A percentile compares a stretch with the other conserved stretches of the same genome.
Conservation (phyloP, 345 rosid species). For the Brassica cretica region DNA sequence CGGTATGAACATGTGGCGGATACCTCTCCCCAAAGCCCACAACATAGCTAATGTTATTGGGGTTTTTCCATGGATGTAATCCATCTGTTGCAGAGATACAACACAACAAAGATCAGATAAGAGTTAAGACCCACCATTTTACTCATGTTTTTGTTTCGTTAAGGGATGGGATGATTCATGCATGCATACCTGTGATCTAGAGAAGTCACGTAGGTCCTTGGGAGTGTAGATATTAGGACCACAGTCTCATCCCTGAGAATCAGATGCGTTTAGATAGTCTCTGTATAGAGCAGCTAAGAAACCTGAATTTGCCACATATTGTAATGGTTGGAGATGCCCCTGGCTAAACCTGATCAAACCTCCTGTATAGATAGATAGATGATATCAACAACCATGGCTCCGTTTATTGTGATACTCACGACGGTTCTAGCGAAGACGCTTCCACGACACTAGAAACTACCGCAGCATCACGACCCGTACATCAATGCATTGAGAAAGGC, state of each 20-base stretch:
- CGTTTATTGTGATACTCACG: too few relatives aligned
- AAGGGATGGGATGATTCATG: too few relatives aligned
- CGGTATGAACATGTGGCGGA: conserved; percentile 78
- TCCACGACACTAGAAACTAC: too few relatives aligned
- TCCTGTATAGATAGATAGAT: conserved; percentile 42
- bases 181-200: conserved; percentile 50
- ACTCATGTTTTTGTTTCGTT: background rate
- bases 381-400: background rate
- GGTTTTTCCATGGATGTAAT: background rate
- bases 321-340: conserved; percentile 90
- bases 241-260: conserved; percentile 91
- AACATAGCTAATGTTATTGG: background rate
- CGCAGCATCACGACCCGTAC: too few relatives aligned
- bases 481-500: too few relatives aligned
- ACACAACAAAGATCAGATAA: background rate
- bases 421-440: too few relatives aligned
- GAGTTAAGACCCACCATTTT: too few relatives aligned
- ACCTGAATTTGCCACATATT: conserved; percentile 83
- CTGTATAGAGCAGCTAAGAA: conserved; percentile 70
- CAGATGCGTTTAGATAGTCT: conserved; percentile 89
- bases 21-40: conserved; percentile 78
- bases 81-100: background rate
- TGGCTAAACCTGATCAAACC: conserved; percentile 83
- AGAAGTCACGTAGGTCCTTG: conserved; percentile 62
- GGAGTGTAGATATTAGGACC: conserved; percentile 75